These are phyloP conservation scores for Castanea sativa DNA, from an alignment of 306 rosid species.

Conservation along the genomic window DNA sequence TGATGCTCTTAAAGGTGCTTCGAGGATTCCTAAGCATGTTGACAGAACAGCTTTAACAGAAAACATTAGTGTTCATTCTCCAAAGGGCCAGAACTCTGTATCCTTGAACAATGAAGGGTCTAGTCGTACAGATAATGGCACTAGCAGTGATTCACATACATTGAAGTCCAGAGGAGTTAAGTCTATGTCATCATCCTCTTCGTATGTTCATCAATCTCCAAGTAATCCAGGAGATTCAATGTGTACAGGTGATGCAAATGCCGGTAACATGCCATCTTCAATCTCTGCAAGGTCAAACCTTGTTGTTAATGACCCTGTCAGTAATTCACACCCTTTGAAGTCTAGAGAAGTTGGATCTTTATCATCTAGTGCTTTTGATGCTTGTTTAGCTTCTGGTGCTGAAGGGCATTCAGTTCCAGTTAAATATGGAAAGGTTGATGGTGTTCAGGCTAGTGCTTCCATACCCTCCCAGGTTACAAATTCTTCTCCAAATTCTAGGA, in stretches of 20 bases:
- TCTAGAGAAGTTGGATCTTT: conserved; percentile 28
- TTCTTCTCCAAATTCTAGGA: conserved; percentile 50
- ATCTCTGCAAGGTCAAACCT: conserved; percentile 37
- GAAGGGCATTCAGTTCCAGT: conserved; percentile 30
- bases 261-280: conserved; percentile 33
- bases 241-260: conserved; percentile 34
- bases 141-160: conserved; percentile 17
- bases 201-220: conserved; percentile 24
- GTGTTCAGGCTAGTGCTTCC: conserved; percentile 35
- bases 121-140: conserved; percentile 12
- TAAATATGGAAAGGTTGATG: conserved; percentile 35
- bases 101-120: conserved; percentile 32
- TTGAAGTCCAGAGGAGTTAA: conserved; percentile 43
- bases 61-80: conserved; percentile 25
- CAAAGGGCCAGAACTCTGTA: conserved; percentile 25
- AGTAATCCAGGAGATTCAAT: conserved; percentile 25
- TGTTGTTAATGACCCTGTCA: conserved; percentile 25
- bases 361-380: conserved; percentile 23
- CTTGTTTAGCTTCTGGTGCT: conserved; percentile 38
- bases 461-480: conserved; percentile 44
- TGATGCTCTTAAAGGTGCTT: conserved; percentile 27
- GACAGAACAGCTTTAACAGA: conserved; percentile 31
- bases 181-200: conserved; percentile 29
- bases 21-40: conserved; percentile 19
- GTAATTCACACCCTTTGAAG: conserved; percentile 28